Base-by-base conservation (phyloP, 257 asterid species). In the Buddleja alternifolia region DNA sequence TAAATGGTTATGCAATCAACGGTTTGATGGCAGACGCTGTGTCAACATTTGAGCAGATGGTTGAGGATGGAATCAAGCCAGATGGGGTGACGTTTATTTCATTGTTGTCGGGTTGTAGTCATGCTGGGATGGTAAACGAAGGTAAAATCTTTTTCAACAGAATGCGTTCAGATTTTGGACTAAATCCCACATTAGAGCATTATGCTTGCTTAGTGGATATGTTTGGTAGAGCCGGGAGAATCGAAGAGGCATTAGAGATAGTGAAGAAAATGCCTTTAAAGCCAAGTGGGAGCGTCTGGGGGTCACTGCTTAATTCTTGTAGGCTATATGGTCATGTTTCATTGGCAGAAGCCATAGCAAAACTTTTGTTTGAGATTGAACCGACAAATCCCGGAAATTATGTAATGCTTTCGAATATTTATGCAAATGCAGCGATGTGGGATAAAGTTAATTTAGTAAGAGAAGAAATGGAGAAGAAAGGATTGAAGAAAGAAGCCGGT, bases 391-490 rank as follows among this genome's bases (percentile, higher is more conserved):
- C 83, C 0, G 85, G 86, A 48, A 83, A 80, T 55, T 85, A 81
- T 17, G 73, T 85, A 19, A 64, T 74, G 32, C 61, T 81, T 37
- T 81, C 82, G 17, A 81, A 83, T 68, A 72, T 83, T n/a, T 83
- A 78, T 46, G 86, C 88, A 19, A 81, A 76, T 66, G 85, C 79
- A 12, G 79, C 77, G 51, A 81, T 76, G 75, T 83, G 92, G 88
- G 82, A 81, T 46, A 71, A 64, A 69, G 91, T 80, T 56, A 48
- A 72, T n/a, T 69, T n/a, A 17, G 63, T 85, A 29, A 78, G 88
- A 50, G 81, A 77, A 54, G 67, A 69, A 19, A 80, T 82, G 88
- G 80, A 75, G 54, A 66, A 65, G 63, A 82, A 15, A 34, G 80
- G 82, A 71, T 72, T 85, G 21, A 83, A 66, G 71, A 78, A 83